Base-by-base conservation (phyloP, 805 yeast genomes). In the Cyberlindnera euphorbiiphila region DNA sequence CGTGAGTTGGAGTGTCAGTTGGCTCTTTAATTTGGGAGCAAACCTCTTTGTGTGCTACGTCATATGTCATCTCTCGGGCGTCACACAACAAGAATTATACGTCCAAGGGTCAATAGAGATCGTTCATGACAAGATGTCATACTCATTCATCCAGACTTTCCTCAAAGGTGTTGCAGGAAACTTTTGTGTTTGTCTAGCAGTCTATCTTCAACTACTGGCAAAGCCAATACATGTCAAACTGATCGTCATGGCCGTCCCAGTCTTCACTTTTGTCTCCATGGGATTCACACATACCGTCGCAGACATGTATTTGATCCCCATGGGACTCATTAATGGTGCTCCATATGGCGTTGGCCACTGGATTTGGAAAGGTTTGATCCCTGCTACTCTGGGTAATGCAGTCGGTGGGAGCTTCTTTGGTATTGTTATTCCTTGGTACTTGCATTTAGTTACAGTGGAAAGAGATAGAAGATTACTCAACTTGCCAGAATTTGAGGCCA, bases 261-360 rank as follows among this genome's bases (percentile, higher is more conserved):
- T 85, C 12, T 82, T 83, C 58, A 77, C 89, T 0, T 83, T 85
- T 59, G 93, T 83, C n/a, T 51, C 80, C 1, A 66, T 80, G 67
- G 93, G 94, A 0, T 85, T 78, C 59, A 77, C 85, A 2, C 94
- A 85, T 54, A 76, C 78, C 2, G 87, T 85, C 8, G 95, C 94
- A 1, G 95, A 85, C 56, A 83, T 85, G 93, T 79, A 68, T 47
- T 47, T 82, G 37, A 55, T 81, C 5, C 76, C 80, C 8, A 73
- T 77, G 45, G 94, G 85, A 0, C 60, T 83, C 54, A 66, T 84
- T 32, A 82, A 81, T 57, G 75, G 80, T 12, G 83, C 85, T 1
- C 70, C 75, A 3, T 63, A 79, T 8, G 65, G 81, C 0, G 85
- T 82, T 25, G 84, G 79, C 0, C 59, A 62, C 9, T 80, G 77